Base-by-base conservation (phyloP, 1,284 basidiomycete genomes). In the Flammula alnicola region DNA sequence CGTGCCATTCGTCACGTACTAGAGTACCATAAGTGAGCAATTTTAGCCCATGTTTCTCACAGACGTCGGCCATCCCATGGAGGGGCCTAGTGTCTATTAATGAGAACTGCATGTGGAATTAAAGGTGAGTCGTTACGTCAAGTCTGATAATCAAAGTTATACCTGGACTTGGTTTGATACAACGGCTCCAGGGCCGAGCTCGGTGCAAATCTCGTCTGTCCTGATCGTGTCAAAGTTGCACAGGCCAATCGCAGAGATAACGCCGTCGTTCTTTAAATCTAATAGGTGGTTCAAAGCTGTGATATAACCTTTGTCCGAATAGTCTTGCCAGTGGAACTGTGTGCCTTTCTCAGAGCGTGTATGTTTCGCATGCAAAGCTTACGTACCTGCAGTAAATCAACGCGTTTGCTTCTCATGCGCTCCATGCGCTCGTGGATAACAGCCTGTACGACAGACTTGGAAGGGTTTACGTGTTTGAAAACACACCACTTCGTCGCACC, bases 81-180 rank as follows among this genome's bases (percentile, higher is more conserved):
- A 90, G 71, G 10, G 88, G 86, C 8, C 90, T 79, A 2, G 82
- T 84, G 63, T 92, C 89, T 57, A 92, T 83, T 51, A 92, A 66
- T 4, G 89, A 92, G 61, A 91, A 91, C 90, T 92, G 56, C 35
- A 40, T 26, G 32, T 35, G 38, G 19, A 37, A 45, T 38, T n/a
- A 40, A 27, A 47, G 37, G 23, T 48, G 4, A 39, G 26, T 20
- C 4, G 32, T 23, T 44, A 27, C 30, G 35, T 33, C 45, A 35
- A 43, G 16, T 31, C 9, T 37, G 41, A 50, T 30, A 46, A 47
- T 16, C 14, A 23, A 0, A 23, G 16, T 2, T 14, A 25, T 63
- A 89, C 90, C 77, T 88, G 89, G 14, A 93, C 83, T 70, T 92
- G 90, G 65, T 93, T 92, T 9, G 88, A 86, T 23, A 89, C 85